These are phyloP conservation scores for Marasmius oreades DNA, from an alignment of 1,284 basidiomycete genomes.

Conservation along the genomic window DNA sequence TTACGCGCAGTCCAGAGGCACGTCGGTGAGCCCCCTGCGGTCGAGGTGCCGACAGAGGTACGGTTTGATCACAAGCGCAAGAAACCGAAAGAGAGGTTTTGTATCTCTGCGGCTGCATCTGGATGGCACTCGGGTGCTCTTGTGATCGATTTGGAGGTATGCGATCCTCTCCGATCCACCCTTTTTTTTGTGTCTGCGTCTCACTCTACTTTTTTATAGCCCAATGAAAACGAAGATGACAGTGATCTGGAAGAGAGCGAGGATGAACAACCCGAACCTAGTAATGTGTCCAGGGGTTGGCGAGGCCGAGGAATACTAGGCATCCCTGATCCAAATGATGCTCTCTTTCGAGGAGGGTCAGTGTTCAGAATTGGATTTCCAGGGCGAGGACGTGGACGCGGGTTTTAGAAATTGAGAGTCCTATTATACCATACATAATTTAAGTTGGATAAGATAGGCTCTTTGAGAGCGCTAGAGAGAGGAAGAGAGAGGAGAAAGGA, in stretches of 20 bases:
- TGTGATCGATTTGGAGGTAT: constrained; percentile 74
- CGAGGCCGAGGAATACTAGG: neutral
- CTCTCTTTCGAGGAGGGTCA: constrained; percentile 15
- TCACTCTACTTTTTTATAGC: constrained; percentile 9
- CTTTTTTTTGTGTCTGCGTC: neutral
- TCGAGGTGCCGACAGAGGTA: constrained; percentile 64
- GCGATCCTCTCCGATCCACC: constrained; percentile 11
- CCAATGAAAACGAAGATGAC: constrained; percentile 25
- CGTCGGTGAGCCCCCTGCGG: constrained; percentile 37
- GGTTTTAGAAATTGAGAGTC: no score
- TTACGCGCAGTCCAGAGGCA: constrained; percentile 28
- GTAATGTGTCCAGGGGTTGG: constrained; percentile 1
- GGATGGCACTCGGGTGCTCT: constrained; percentile 90
- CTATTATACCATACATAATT: no score
- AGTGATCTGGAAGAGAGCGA: constrained; percentile 18
- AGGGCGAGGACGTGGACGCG: constrained; percentile 24
- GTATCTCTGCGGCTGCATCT: constrained; percentile 72
- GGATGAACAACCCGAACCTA: constrained; percentile 1
- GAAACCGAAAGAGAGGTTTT: constrained; percentile 57
- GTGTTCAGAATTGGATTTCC: constrained; percentile 33
- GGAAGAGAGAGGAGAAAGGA: no score
- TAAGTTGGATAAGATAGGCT: no score
- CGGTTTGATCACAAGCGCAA: constrained; percentile 58
- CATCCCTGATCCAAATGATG: neutral
- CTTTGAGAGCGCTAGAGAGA: no score